Base-by-base conservation (phyloP, 2,329 filamentous ascomycete genomes). In the Colletotrichum filicis region DNA sequence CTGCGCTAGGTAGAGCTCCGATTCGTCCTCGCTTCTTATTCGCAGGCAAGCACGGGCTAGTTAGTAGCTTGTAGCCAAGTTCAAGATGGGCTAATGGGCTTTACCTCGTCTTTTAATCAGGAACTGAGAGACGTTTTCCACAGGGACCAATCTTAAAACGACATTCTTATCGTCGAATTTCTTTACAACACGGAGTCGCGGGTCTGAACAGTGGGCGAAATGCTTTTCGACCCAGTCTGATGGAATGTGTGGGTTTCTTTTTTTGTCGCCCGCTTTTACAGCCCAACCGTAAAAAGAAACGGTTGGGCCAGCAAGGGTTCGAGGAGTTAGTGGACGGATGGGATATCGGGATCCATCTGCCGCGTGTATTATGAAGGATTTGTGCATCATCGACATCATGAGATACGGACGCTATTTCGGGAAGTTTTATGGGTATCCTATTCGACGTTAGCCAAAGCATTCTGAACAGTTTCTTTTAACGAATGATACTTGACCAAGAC, bases 51-150 rank as follows among this genome's bases (percentile, higher is more conserved):
- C 70, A 76, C 74, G 74, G 74, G 74, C 74, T 76, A 75, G 74
- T 67, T 73, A 74, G 71, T 49, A 49, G 42, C 42, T 49, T 49
- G 42, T 49, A 49, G 68, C 68, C 71, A 71, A 73, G 73, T 74
- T 74, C 73, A 74, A 35, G 63, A 72, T 72, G 73, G 74, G 74
- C 74, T 75, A 74, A 75, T 74, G 67, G 74, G 74, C 74, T 74
- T 75, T 65, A 68, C 68, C 67, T 61, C 72, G 64, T 65, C 73
- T 68, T 68, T 69, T 74, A 66, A 74, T 74, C 74, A 75, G 74
- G 74, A 75, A 75, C 74, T 75, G 68, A 75, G 72, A 68, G 69
- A 65, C 73, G 64, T 74, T 74, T 69, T 59, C 66, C 65, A 67
- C 71, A 73, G 71, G 71, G 71, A 73, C 71, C 60, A 73, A 73